Conservation (phyloP, 2,329 filamentous ascomycete species). For the Beauveria varroae region DNA sequence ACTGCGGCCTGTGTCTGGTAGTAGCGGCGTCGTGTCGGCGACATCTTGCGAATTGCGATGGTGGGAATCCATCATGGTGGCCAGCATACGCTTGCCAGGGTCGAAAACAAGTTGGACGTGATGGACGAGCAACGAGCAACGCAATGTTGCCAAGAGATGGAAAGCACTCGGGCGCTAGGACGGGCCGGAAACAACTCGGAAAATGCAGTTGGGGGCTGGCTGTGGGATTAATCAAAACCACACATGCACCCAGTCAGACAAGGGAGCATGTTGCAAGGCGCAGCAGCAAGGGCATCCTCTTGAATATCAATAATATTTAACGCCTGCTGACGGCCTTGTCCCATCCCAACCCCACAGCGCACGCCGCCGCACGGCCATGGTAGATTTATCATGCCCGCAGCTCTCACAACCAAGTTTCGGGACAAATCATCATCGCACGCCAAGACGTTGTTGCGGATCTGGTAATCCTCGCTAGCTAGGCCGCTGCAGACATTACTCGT, state of each 20-base stretch:
- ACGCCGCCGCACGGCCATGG: neutral
- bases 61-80: conserved; percentile 2
- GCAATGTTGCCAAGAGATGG: neutral
- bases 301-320: neutral
- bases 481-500: too few relatives aligned
- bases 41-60: neutral
- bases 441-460: neutral
- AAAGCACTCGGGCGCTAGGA: neutral
- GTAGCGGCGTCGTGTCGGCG: conserved; percentile 5
- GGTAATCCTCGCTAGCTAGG: neutral
- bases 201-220: neutral
- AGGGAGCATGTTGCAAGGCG: neutral
- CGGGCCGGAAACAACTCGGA: neutral
- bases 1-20: neutral
- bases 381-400: neutral
- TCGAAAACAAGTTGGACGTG: neutral
- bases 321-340: neutral
- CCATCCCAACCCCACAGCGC: neutral
- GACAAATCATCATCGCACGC: neutral
- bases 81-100: neutral
- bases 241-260: neutral
- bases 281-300: neutral
- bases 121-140: neutral
- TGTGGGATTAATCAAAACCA: neutral
- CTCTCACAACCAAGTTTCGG: neutral